Evolutionary conservation across 2,329 filamentous ascomycete genomes (phyloP).

Genomic region (Aspergillus ustus): DNA sequence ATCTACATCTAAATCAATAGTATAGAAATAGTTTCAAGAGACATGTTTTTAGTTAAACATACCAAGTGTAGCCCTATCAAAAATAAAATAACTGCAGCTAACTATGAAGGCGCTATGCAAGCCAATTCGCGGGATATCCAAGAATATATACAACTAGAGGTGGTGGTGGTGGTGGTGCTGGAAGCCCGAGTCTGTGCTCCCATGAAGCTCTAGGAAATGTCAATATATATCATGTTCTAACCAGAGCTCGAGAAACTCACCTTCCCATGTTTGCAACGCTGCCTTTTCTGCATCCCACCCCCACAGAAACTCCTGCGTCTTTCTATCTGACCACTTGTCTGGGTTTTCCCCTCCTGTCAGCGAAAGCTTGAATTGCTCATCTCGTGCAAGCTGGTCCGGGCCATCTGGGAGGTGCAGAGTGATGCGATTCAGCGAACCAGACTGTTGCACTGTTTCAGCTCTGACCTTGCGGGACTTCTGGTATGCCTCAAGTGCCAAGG

Average conservation of each 20-base stretch:
- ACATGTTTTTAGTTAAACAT: not conserved
- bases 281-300: constrained; percentile 43
- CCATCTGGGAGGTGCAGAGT: constrained; percentile 46
- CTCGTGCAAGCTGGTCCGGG: constrained; percentile 44
- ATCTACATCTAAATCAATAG: not conserved
- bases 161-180: not conserved
- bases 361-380: constrained; percentile 44
- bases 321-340: constrained; percentile 69
- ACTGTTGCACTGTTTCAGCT: constrained; percentile 45
- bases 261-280: constrained; percentile 37
- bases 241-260: constrained; percentile 22
- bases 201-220: not conserved
- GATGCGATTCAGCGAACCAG: constrained; percentile 40
- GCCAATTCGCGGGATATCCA: not conserved
- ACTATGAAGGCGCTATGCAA: not conserved
- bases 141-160: not conserved
- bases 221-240: not conserved
- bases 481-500: constrained; percentile 41
- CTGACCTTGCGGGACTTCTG: constrained; percentile 44
- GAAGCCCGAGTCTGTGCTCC: not conserved
- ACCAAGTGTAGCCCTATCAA: not conserved
- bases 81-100: not conserved
- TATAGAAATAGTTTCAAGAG: not conserved
- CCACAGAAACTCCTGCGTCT: constrained; percentile 59
- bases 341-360: constrained; percentile 44